phyloP scores from a whole-genome alignment of 768 basidiomycete species.

The Mycena vitilis region DNA sequence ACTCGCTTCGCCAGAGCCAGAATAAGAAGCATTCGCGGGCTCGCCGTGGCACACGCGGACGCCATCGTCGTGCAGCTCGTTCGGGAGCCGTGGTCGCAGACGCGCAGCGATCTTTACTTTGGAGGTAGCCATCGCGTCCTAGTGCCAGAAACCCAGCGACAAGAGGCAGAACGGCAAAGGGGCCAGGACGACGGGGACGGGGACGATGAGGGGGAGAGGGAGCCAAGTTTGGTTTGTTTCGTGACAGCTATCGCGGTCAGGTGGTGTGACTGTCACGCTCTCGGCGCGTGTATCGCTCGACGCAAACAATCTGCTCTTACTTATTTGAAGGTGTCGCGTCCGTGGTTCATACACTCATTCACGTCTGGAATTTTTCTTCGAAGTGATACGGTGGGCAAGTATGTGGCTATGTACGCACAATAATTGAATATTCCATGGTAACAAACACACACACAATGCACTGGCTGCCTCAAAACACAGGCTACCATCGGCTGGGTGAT shows the following conservation, averaged over 20 bases:
- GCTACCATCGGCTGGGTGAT: too few relatives aligned
- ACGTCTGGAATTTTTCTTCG: too few relatives aligned
- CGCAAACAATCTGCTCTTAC: too few relatives aligned
- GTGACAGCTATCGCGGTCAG: constrained; percentile 7
- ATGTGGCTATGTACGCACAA: too few relatives aligned
- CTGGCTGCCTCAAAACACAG: too few relatives aligned
- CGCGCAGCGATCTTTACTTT: constrained; percentile 81
- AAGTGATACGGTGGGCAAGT: too few relatives aligned
- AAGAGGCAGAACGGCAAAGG: not conserved
- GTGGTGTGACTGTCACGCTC: not conserved
- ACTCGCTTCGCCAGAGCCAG: constrained; percentile 2
- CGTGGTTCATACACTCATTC: too few relatives aligned
- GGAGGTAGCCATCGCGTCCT: constrained; percentile 42
- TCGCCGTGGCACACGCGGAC: constrained; percentile 63
- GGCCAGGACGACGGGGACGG: not conserved
- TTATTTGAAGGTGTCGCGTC: too few relatives aligned
- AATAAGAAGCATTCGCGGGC: constrained; percentile 36
- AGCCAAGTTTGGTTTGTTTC: not conserved
- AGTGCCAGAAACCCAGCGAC: not conserved
- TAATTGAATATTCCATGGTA: too few relatives aligned
- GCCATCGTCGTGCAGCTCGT: constrained; percentile 72
- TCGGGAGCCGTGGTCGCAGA: constrained; percentile 71
- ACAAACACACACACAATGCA: too few relatives aligned
- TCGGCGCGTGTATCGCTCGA: too few relatives aligned
- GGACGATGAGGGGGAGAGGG: too few relatives aligned